A percentile compares a stretch with the other conserved stretches of the same genome.
Conservation (phyloP, 805 yeast species). For the Myxozyma sirexii region DNA sequence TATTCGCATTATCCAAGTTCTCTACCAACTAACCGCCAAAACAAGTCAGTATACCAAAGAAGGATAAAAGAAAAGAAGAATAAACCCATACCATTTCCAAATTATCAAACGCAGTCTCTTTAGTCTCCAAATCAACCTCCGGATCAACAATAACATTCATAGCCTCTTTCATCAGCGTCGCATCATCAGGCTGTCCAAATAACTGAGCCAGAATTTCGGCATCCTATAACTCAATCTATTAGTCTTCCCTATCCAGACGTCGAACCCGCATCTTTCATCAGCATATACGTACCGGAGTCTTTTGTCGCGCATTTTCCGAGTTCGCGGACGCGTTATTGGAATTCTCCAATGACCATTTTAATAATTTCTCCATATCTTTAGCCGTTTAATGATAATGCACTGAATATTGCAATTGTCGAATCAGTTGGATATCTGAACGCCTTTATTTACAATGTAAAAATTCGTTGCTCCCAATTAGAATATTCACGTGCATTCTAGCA, state of each 20-base stretch:
- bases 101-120: slow-evolving; percentile 79
- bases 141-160: slow-evolving; percentile 60
- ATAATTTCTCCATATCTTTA: slow-evolving; percentile 73
- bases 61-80: not conserved
- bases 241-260: not conserved
- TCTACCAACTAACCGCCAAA: slow-evolving; percentile 59
- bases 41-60: not conserved
- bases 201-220: slow-evolving; percentile 77
- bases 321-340: slow-evolving; percentile 67
- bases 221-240: slow-evolving; percentile 46
- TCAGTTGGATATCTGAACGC: not conserved
- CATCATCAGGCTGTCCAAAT: slow-evolving; percentile 82
- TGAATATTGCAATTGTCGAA: too few species aligned
- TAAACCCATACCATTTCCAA: slow-evolving; percentile 68
- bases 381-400: not conserved
- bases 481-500: slow-evolving; percentile 21
- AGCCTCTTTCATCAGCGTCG: slow-evolving; percentile 80
- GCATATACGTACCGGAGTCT: slow-evolving; percentile 46
- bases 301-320: slow-evolving; percentile 62
- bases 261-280: not conserved
- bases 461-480: slow-evolving; percentile 9
- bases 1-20: slow-evolving; percentile 91
- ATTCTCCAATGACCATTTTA: slow-evolving; percentile 89
- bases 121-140: slow-evolving; percentile 63
- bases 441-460: not conserved